A percentile compares a stretch with the other conserved stretches of the same genome.
Evolutionary conservation across 805 yeast genomes (phyloP).

Genomic region (Candida pseudofarinosa): DNA sequence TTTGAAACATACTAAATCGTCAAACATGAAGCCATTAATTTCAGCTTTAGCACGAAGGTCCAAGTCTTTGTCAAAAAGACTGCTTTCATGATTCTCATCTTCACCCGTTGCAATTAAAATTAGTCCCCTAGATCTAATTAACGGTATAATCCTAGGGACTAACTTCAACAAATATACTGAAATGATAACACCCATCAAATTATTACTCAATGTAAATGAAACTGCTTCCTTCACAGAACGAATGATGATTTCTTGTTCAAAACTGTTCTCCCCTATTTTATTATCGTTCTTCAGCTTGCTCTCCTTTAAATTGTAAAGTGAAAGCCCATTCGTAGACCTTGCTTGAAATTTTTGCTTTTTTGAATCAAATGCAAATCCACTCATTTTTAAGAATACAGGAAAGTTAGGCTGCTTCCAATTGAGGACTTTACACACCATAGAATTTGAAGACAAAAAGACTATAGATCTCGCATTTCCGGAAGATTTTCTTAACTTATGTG

Average conservation of each 20-base stretch:
- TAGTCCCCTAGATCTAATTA: constrained; percentile 76
- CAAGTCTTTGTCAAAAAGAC: constrained; percentile 23
- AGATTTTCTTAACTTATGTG: constrained; percentile 24
- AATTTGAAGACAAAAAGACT: constrained; percentile 80
- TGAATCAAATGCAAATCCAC: constrained; percentile 47
- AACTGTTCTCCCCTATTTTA: constrained; percentile 12
- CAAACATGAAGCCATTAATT: constrained; percentile 64
- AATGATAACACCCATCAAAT: constrained; percentile 77
- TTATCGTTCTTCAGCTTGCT: constrained; percentile 3
- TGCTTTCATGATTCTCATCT: constrained; percentile 17
- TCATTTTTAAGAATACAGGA: constrained; percentile 85
- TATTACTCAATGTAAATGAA: constrained; percentile 73
- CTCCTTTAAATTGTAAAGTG: constrained; percentile 20
- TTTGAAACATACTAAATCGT: constrained; percentile 61
- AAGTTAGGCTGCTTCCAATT: constrained; percentile 99
- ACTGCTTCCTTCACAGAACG: constrained; percentile 81
- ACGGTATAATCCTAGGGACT: constrained; percentile 71
- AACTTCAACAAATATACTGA: constrained; percentile 66
- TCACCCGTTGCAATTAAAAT: constrained; percentile 70
- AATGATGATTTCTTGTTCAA: constrained; percentile 40
- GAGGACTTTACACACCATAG: constrained; percentile 85
- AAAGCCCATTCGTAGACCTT: constrained; percentile 37
- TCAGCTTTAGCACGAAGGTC: constrained; percentile 40
- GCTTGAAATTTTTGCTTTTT: constrained; percentile 29
- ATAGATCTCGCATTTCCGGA: constrained; percentile 50